Base-by-base conservation (phyloP, 768 basidiomycete species). In the Xerocomellus amylosporus region DNA sequence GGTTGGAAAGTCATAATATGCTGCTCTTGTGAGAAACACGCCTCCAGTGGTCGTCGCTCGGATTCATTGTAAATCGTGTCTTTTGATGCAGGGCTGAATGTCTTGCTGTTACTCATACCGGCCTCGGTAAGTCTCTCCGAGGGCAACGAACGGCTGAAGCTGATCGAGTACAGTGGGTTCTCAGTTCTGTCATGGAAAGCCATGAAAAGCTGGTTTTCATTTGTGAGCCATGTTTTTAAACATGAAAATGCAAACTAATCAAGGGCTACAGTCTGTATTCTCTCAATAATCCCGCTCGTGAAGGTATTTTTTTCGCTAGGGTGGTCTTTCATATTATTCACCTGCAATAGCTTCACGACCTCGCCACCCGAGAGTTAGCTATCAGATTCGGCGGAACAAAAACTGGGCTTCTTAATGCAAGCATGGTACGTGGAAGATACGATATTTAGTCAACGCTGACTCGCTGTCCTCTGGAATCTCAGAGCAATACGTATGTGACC, bases 371-470 rank as follows among this genome's bases (percentile, higher is more conserved):
- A 51, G 87, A 93, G 50, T 72, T 95, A 13, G 81, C 90, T 10
- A 70, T 84, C 9, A 80, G 91, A 41, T 80, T 93, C 24, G 92
- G 91, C 3, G 88, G 88, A 20, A 75, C 86, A 15, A 85, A 82
- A 62, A 84, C 90, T 0, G 92, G 89, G 1, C 75, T 95, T 19
- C 72, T 93, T 31, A 93, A 93, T 60, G 90, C 88, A 39, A 89
- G 84, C 67, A 75, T 90, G 83, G 88, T 89, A 66, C 46, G 79
- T 64, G 14, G 13, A 28, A 8, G 7, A 30, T 17, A 31, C 8
- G 2, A 48, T 34, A 9, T 38, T 37, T 41, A 0, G n/a, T 31
- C n/a, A 9, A 17, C 12, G 43, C 58, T 69, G 10, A 56, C 37
- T 38, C 5, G 28, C n/a, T 46, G 31, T 26, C 34, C n/a, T 46